A percentile compares a stretch with the other conserved stretches of the same genome.
Evolutionary conservation across 2,329 filamentous ascomycete genomes (phyloP).

Genomic region (Fusarium beomiforme): DNA sequence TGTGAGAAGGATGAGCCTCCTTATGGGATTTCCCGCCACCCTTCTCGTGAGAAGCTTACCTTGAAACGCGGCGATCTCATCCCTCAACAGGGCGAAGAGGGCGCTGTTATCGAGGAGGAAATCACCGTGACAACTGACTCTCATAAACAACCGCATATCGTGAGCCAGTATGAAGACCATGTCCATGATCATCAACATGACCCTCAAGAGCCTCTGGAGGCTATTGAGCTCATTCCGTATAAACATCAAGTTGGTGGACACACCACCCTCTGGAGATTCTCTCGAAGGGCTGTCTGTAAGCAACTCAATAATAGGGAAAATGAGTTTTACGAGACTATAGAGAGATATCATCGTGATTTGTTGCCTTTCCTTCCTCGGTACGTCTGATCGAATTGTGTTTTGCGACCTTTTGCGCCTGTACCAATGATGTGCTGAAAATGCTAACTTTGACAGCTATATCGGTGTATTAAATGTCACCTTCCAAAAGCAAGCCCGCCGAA

Average conservation of each 20-base stretch:
- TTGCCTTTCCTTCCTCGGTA: constrained; percentile 90
- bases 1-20: constrained; percentile 37
- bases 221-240: constrained; percentile 96
- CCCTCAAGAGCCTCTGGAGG: constrained; percentile 75
- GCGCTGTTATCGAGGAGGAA: constrained; percentile 54
- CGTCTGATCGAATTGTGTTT: constrained; percentile 37
- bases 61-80: constrained; percentile 46
- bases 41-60: constrained; percentile 45
- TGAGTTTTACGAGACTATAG: constrained; percentile 97
- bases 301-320: constrained; percentile 98
- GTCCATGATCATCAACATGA: constrained; percentile 62
- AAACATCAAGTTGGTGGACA: constrained; percentile 97
- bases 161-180: constrained; percentile 58
- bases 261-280: constrained; percentile 96
- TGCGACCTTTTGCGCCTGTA: not conserved
- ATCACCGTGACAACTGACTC: constrained; percentile 49
- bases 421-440: not conserved
- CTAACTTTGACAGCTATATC: constrained; percentile 77
- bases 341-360: constrained; percentile 88
- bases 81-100: constrained; percentile 51
- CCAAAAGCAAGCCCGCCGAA: constrained; percentile 80
- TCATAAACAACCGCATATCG: constrained; percentile 49
- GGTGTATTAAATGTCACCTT: constrained; percentile 97
- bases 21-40: constrained; percentile 39
- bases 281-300: constrained; percentile 94